Percentiles rank a stretch among this genome's conserved stretches.
These are phyloP conservation scores for Coemansia interrupta DNA, from an alignment of 192 early-diverging fungal genomes.

Conservation along the genomic window DNA sequence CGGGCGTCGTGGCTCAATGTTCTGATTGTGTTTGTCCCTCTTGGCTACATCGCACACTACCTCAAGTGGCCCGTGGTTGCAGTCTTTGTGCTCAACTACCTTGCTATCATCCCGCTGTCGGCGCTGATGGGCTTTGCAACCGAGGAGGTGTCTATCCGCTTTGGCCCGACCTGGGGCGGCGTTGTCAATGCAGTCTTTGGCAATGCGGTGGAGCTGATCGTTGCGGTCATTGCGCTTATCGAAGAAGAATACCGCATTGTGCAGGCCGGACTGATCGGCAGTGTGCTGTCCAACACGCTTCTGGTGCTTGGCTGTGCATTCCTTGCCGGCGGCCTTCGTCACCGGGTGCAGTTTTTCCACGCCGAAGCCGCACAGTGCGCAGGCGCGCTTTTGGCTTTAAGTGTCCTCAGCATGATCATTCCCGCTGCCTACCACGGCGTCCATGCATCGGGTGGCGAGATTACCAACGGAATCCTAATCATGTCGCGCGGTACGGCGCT, in stretches of 20 bases:
- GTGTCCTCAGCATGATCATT: slow-evolving; percentile 63
- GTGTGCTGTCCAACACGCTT: slow-evolving; percentile 87
- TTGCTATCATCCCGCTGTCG: slow-evolving; percentile 85
- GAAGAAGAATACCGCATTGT: slow-evolving; percentile 63
- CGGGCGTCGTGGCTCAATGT: slow-evolving; percentile 64
- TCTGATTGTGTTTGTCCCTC: slow-evolving; percentile 71
- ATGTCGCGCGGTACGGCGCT: slow-evolving; percentile 67
- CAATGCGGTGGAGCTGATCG: slow-evolving; percentile 63
- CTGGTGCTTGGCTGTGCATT: slow-evolving; percentile 87
- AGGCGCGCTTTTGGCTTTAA: slow-evolving; percentile 61
- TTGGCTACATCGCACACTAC: slow-evolving; percentile 66
- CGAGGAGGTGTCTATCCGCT: slow-evolving; percentile 72
- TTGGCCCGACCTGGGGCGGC: slow-evolving; percentile 65
- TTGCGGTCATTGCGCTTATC: slow-evolving; percentile 58
- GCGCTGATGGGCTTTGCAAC: slow-evolving; percentile 85
- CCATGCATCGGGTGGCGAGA: slow-evolving; percentile 44
- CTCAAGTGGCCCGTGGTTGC: slow-evolving; percentile 64
- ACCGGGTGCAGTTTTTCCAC: slow-evolving; percentile 65
- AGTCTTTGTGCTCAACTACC: slow-evolving; percentile 79
- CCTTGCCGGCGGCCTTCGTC: slow-evolving; percentile 71
- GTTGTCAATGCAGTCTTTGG: slow-evolving; percentile 71
- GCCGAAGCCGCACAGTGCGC: slow-evolving; percentile 70
- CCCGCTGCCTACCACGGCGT: slow-evolving; percentile 68
- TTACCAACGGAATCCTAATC: slow-evolving; percentile 54
- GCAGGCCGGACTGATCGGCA: slow-evolving; percentile 79